Evolutionary conservation across 202 grass and related monocot species (phyloP), one percentile per base, ranked within the genome.

Genomic region (Carex arenaria): DNA sequence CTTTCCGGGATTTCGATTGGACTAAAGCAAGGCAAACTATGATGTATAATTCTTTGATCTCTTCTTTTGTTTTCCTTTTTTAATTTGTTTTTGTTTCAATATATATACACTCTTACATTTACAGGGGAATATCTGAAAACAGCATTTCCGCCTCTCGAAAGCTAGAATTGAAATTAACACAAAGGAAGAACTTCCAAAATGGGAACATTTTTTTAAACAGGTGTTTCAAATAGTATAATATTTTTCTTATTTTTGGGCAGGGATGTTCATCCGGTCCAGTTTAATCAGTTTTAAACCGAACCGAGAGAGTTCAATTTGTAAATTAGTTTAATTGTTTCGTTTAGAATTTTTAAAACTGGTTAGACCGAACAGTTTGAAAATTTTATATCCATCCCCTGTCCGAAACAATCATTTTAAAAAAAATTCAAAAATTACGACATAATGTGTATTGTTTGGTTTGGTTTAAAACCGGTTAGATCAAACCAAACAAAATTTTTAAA

Each of bases 121-220:
- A 82, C 80, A 82, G 64, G 80, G 63, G 20, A 67, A 67, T 62
- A 64, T 30, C 65, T 82, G 63, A 82, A 82, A 82, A 82, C 20
- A 5, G 62, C 62, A 82, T 82, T 82, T 34, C 22, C 4, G 80
- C 43, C 62, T 70, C 80, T 70, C 49, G 49, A 82, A 82, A 68
- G 62, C 61, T 82, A 70, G 74, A 78, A 20, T 60, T 78, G 17
- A 78, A 78, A 78, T 38, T 78, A 60, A 60, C 30, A 15, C 5
- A 60, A 78, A 17, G 80, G 80, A 56, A 54, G 20, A 82, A 82
- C 80, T 55, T 82, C 28, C 80, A 52, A 36, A 82, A 70, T 67
- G 80, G 14, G 61, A 82, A 82, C 80, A 56, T 66, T 82, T 70
- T 82, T 43, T 82, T 82, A 67, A 67, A 52, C 80, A 82, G 80